Evolutionary conservation across 2,329 filamentous ascomycete species (phyloP), one percentile per base, ranked within the genome.

Genomic region (Pyrenophora seminiperda): DNA sequence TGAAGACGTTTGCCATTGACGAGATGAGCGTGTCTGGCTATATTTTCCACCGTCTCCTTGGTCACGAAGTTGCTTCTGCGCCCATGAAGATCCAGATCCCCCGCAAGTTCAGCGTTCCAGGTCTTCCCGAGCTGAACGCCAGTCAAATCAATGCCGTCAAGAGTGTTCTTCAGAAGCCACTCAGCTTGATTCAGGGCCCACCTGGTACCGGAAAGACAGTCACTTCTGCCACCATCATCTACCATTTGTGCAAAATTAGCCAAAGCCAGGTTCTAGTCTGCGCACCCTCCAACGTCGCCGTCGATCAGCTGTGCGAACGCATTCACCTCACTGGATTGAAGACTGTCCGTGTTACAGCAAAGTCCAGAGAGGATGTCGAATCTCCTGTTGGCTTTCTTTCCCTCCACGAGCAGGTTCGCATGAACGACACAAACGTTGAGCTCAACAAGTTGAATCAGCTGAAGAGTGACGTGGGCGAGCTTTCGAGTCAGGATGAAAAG

Each of bases 21-120:
- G 94, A 99, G 74, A 90, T 96, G 88, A 97, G 92, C 68, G 93
- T 99, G 34, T 97, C 94, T 17, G 94, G 94, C 30, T 99, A 97
- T 76, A 96, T 99, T 59, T 99, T 97, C 78, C 94, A 99, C 73
- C 94, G 94, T 60, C 83, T 99, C 17, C 84, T 99, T 24, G 94
- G 94, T 45, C 91, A 97, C 67, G 93, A 97, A 71, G 94, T 97
- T 51, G 91, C 91, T 20, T 86, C 93, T 31, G 92, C 91, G 42
- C 91, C 93, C 5, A 94, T 97, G 87, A 97, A 97, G 80, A 92
- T 91, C 20, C 89, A 90, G 63, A 84, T 97, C 73, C 94, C 94
- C 54, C 94, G 95, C 78, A 97, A 97, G 76, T 97, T 96, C 77
- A 96, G 89, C 68, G 94, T 93, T 15, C 94, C 93, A 31, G 91